Percentiles rank a stretch among this genome's conserved stretches.
Conservation (phyloP, 192 early-diverging fungal species). For the Funneliformis geosporum region DNA sequence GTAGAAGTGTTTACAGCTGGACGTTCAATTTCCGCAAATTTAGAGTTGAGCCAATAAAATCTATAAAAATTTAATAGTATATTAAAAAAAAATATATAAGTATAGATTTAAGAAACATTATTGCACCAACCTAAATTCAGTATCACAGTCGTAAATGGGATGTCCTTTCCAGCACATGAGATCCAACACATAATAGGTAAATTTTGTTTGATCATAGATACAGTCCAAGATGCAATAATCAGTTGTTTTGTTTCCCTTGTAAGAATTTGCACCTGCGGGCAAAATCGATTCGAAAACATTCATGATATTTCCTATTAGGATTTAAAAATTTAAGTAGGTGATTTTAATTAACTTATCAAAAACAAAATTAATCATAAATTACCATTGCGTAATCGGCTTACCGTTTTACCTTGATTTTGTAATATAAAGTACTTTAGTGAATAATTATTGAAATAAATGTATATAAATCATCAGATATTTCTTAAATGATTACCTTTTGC, state of each 20-base stretch:
- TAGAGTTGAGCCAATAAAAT: constrained; percentile 53
- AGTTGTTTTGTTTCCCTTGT: constrained; percentile 49
- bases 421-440: background rate
- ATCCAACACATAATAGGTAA: constrained; percentile 59
- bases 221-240: constrained; percentile 65
- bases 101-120: background rate
- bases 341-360: background rate
- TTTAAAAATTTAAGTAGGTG: background rate
- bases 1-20: constrained; percentile 26
- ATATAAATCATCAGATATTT: constrained; percentile 32
- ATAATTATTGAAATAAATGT: background rate
- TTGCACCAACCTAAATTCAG: constrained; percentile 49
- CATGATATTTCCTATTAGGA: constrained; percentile 37
- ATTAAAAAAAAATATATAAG: background rate
- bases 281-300: constrained; percentile 53
- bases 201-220: constrained; percentile 50
- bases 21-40: constrained; percentile 50
- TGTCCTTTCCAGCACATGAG: constrained; percentile 66
- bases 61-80: constrained; percentile 17
- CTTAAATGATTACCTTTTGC: constrained; percentile 46
- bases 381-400: constrained; percentile 41
- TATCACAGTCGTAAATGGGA: constrained; percentile 64
- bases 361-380: background rate
- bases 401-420: constrained; percentile 36
- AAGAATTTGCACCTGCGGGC: constrained; percentile 51